Conservation (phyloP, 345 rosid species). For the Rhizophora apiculata region DNA sequence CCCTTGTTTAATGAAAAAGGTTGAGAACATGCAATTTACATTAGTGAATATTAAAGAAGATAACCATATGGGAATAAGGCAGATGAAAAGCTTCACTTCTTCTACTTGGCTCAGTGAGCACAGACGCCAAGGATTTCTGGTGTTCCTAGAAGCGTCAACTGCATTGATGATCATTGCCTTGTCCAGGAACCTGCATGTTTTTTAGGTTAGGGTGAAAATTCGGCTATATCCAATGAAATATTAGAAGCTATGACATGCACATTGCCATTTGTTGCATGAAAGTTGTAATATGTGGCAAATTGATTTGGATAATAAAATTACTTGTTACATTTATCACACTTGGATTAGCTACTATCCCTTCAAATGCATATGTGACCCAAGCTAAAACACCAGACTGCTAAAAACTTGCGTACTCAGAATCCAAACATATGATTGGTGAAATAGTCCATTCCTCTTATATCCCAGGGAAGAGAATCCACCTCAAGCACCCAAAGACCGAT, state of each 20-base stretch:
- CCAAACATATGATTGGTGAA: too few relatives aligned
- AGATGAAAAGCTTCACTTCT: slow-evolving; percentile 71
- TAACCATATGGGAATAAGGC: slow-evolving; percentile 75
- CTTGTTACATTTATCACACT: too few relatives aligned
- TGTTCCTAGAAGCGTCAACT: slow-evolving; percentile 35
- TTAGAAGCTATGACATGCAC: background rate
- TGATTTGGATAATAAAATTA: too few relatives aligned
- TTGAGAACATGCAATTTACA: slow-evolving; percentile 11
- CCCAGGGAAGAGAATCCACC: too few relatives aligned
- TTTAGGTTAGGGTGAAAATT: background rate
- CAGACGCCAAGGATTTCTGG: slow-evolving; percentile 70
- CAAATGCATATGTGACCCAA: too few relatives aligned
- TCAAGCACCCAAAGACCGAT: too few relatives aligned
- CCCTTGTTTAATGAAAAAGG: slow-evolving; percentile 83
- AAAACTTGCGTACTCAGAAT: too few relatives aligned
- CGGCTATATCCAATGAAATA: background rate
- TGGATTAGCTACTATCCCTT: too few relatives aligned
- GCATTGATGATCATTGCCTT: slow-evolving; percentile 72
- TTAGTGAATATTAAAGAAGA: slow-evolving; percentile 64
- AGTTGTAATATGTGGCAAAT: too few relatives aligned
- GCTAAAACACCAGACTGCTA: too few relatives aligned
- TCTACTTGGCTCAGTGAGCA: slow-evolving; percentile 78
- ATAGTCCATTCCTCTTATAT: too few relatives aligned
- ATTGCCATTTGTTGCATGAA: background rate
- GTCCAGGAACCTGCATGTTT: slow-evolving; percentile 57